These are phyloP conservation scores for Agrocybe chaxingu DNA, from an alignment of 768 basidiomycete genomes.

Conservation along the genomic window DNA sequence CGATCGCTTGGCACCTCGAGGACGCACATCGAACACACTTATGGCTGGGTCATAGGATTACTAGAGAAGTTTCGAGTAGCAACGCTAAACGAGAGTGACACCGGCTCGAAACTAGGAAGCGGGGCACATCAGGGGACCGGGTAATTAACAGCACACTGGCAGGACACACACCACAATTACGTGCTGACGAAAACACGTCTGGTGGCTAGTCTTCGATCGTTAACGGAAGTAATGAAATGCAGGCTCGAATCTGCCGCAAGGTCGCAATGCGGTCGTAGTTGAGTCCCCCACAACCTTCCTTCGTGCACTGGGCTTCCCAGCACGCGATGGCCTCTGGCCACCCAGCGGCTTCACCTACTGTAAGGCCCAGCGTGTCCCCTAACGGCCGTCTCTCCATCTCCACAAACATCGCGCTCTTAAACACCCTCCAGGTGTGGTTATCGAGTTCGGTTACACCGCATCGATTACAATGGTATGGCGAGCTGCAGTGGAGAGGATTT, in stretches of 20 bases:
- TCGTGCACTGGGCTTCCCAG: slow-evolving; percentile 59
- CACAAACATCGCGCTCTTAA: slow-evolving; percentile 51
- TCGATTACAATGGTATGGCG: slow-evolving; percentile 44
- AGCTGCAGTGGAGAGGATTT: slow-evolving; percentile 14
- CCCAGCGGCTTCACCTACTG: slow-evolving; percentile 41
- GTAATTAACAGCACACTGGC: too few relatives aligned
- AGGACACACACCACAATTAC: too few relatives aligned
- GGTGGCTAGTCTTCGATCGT: slow-evolving; percentile 25
- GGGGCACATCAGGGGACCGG: too few relatives aligned
- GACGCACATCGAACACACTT: too few relatives aligned
- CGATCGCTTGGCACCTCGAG: too few relatives aligned
- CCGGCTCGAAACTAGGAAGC: too few relatives aligned
- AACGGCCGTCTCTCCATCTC: slow-evolving; percentile 61
- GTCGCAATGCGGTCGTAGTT: slow-evolving; percentile 62
- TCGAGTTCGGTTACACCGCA: slow-evolving; percentile 53
- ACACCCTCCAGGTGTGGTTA: slow-evolving; percentile 59
- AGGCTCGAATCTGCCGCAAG: slow-evolving; percentile 53
- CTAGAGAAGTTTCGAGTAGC: too few relatives aligned
- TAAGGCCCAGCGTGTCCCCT: slow-evolving; percentile 49
- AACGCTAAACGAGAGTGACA: too few relatives aligned
- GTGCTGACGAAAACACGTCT: background rate
- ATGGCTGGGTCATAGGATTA: too few relatives aligned
- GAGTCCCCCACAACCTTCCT: slow-evolving; percentile 44
- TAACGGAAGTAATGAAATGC: slow-evolving; percentile 50
- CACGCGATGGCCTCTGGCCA: slow-evolving; percentile 61